Evolutionary conservation across 2,329 filamentous ascomycete genomes (phyloP), one percentile per base, ranked within the genome.

Genomic region (Cytospora schulzeri): DNA sequence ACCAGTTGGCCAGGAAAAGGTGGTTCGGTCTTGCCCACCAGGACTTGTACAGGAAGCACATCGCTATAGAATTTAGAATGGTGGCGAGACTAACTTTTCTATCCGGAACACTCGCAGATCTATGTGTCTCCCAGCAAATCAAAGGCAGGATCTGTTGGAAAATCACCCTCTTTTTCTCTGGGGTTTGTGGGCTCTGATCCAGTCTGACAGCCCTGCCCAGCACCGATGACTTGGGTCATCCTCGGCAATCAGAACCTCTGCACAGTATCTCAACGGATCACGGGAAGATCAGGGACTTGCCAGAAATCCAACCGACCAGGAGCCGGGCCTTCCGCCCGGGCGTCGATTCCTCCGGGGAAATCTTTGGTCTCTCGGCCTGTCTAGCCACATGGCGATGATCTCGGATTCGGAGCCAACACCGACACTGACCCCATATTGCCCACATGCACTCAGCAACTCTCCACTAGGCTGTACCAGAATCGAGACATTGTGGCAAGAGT

Each of bases 141-240:
- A 22, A 22, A 1, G n/a, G n/a, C 45, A 24, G 22, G 45, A 48
- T 24, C 8, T 48, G n/a, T 24, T 14, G 45, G n/a, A 9, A 50
- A 9, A 50, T 59, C 53, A 33, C 55, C 53, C 62, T 51, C 51
- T 26, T 22, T 29, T 41, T 55, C 29, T 38, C 33, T 41, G 58
- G 50, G 33, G 8, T n/a, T 41, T 33, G 31, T 51, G 24, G 19
- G 22, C 31, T 11, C 57, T 51, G 31, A 7, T 17, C 38, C 22
- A 54, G 31, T 53, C 41, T 50, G 50, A 28, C 58, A 41, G 50
- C 58, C 50, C 58, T 28, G 33, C 38, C 33, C 58, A 45, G 24
- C 33, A 41, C 33, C 48, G 50, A 54, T 38, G n/a, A 45, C 33
- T 31, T 54, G 50, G 58, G 33, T 45, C 58, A 41, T 60, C 22